Evolutionary conservation across 768 basidiomycete species (phyloP).

Genomic region (Leucocoprinus sp.): DNA sequence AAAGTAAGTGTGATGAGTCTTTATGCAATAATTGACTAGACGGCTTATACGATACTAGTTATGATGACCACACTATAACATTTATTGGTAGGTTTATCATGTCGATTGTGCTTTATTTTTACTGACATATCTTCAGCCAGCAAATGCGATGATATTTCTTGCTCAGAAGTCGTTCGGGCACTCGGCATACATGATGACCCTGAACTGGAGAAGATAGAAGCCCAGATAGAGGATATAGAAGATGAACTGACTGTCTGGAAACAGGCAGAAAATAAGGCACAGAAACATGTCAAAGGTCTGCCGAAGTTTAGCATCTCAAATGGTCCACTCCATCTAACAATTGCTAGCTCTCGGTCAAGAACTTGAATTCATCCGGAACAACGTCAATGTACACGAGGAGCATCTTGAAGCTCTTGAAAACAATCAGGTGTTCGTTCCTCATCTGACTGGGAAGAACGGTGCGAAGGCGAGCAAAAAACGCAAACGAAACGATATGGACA

Average conservation of each 20-base stretch:
- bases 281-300: slow-evolving; percentile 35
- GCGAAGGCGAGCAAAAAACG: slow-evolving; percentile 34
- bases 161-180: slow-evolving; percentile 45
- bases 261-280: slow-evolving; percentile 30
- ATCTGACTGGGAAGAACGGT: slow-evolving; percentile 26
- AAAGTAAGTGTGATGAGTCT: slow-evolving; percentile 41
- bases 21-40: not conserved
- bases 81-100: slow-evolving; percentile 39
- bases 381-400: slow-evolving; percentile 30
- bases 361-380: slow-evolving; percentile 29
- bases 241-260: slow-evolving; percentile 31
- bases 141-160: slow-evolving; percentile 59
- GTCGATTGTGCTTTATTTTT: not conserved
- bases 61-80: slow-evolving; percentile 50
- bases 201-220: slow-evolving; percentile 42
- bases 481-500: slow-evolving; percentile 34
- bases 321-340: not conserved
- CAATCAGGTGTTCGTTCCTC: slow-evolving; percentile 35
- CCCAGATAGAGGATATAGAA: slow-evolving; percentile 28
- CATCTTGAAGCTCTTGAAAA: slow-evolving; percentile 40
- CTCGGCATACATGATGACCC: slow-evolving; percentile 46
- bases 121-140: slow-evolving; percentile 29
- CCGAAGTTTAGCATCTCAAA: not conserved
- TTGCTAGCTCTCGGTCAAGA: slow-evolving; percentile 31
- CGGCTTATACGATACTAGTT: slow-evolving; percentile 24